These are phyloP conservation scores for Pulveroboletus sp. DNA, from an alignment of 768 basidiomycete genomes.

Conservation along the genomic window DNA sequence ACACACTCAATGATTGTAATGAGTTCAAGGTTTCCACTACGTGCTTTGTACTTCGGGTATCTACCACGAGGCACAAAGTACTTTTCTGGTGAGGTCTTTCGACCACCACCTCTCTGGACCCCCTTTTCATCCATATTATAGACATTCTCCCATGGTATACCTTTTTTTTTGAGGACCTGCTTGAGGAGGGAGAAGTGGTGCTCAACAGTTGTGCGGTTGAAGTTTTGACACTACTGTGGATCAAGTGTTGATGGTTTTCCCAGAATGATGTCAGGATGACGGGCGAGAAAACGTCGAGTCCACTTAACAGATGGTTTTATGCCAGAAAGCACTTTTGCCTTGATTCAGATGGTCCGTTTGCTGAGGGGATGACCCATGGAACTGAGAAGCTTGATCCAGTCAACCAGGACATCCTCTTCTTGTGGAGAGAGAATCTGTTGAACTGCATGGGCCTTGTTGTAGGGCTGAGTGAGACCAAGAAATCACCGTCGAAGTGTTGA, in stretches of 20 bases:
- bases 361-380: too few relatives aligned
- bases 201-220: conserved; percentile 15
- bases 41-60: conserved; percentile 2
- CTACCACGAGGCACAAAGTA: conserved; percentile 11
- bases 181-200: conserved; percentile 25
- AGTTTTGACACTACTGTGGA: background rate
- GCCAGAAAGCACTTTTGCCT: too few relatives aligned
- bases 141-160: conserved; percentile 30
- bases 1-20: conserved; percentile 43
- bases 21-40: conserved; percentile 38
- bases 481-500: background rate
- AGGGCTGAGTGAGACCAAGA: background rate
- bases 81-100: conserved; percentile 13
- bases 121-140: conserved; percentile 22
- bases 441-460: background rate
- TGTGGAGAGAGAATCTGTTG: too few relatives aligned
- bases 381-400: too few relatives aligned
- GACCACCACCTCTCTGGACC: conserved; percentile 28
- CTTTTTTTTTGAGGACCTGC: conserved; percentile 17
- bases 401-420: too few relatives aligned
- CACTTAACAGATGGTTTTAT: too few relatives aligned
- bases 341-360: too few relatives aligned
- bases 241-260: background rate
- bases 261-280: too few relatives aligned
- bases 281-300: too few relatives aligned